Conservation (phyloP, 2,329 filamentous ascomycete species). For the Fusarium sp. region DNA sequence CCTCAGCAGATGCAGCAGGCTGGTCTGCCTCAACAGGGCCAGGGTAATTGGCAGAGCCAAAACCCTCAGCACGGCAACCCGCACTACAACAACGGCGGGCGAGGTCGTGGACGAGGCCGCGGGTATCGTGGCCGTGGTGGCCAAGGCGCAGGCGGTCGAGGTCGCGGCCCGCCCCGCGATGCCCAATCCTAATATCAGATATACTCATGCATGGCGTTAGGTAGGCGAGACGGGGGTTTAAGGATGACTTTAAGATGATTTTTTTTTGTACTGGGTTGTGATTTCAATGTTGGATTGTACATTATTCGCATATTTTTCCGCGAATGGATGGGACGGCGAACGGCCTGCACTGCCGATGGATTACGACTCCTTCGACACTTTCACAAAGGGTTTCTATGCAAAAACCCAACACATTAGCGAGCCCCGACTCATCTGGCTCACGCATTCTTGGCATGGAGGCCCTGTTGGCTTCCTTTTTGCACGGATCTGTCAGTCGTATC, state of each 20-base stretch:
- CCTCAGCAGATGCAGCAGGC: conserved; percentile 44
- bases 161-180: conserved; percentile 50
- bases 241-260: conserved; percentile 41
- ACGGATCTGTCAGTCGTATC: conserved; percentile 41
- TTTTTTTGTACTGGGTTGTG: conserved; percentile 43
- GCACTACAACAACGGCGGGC: conserved; percentile 47
- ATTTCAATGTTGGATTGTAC: conserved; percentile 54
- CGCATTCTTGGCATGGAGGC: conserved; percentile 22
- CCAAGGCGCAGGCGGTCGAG: conserved; percentile 47
- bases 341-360: conserved; percentile 46
- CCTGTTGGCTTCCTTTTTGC: conserved; percentile 37
- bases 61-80: conserved; percentile 49
- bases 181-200: conserved; percentile 46
- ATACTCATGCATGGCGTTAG: conserved; percentile 43
- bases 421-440: conserved; percentile 31
- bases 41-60: conserved; percentile 54
- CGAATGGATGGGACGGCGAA: conserved; percentile 50
- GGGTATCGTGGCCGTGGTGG: conserved; percentile 52
- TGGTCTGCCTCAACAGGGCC: conserved; percentile 45
- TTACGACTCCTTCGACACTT: conserved; percentile 37
- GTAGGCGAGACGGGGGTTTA: conserved; percentile 33
- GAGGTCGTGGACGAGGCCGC: conserved; percentile 51
- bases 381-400: conserved; percentile 20
- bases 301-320: conserved; percentile 51
- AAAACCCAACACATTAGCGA: conserved; percentile 23